Base-by-base conservation (phyloP, 2,329 filamentous ascomycete genomes). In the Nigrospora osmanthi region DNA sequence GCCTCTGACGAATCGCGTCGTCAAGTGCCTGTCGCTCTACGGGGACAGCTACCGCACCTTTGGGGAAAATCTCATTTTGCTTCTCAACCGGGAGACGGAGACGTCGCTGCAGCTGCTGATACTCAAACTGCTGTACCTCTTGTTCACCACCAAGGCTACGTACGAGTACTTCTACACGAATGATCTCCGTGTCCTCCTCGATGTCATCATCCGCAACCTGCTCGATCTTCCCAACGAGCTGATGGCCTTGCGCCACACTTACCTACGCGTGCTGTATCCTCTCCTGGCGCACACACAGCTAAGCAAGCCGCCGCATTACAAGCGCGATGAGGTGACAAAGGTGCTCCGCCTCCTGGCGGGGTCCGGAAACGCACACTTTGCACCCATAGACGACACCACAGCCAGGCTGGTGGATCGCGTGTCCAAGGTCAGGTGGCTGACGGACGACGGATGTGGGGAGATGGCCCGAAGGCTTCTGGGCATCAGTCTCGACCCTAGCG, bases 121-220 rank as follows among this genome's bases (percentile, higher is more conserved):
- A 48, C 75, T 98, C 36, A 98, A 98, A 66, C 79, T 96, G 5
- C 73, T 98, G 28, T 98, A 97, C 65, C 80, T 98, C 33, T 76
- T 98, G 11, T 98, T 98, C 66, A 95, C 90, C 5, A 97, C 89
- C 11, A 81, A 81, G 46, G 80, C 85, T 14, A 98, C 93, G 0
- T 89, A 93, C 63, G 93, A 98, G 67, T 98, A 97, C 66, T 98
- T 98, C 61, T 98, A 97, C 65, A 96, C 89, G 28, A 98, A 98
- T 61, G 93, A 98, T 59, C 74, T 98, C 30, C 87, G 89, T 47
- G 93, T 98, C 5, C 78, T 98, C 14, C 76, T 97, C 39, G 93
- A 98, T 59, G 93, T 98, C 52, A 89, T 98, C 47, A 88, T 98
- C 49, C 87, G 93, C 37, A 98, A 98, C 58, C 73, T 98, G n/a